Evolutionary conservation across 2,329 filamentous ascomycete species (phyloP).

Genomic region (Cryphonectria carpinicola): DNA sequence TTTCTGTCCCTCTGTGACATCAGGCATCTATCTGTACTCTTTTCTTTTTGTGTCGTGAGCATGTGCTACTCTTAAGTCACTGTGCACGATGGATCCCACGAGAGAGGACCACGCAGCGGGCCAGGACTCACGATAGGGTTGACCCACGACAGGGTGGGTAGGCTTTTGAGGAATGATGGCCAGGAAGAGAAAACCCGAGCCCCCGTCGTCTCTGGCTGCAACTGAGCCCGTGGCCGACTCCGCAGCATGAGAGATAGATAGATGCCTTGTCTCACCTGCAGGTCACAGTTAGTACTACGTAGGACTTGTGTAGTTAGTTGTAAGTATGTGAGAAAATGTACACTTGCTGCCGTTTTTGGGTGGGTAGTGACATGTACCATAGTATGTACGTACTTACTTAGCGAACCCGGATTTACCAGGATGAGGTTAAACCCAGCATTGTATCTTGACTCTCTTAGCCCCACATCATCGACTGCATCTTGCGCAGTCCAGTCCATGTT

Average conservation of each 20-base stretch:
- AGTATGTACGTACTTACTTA: background rate
- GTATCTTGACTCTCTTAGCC: background rate
- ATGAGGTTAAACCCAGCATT: background rate
- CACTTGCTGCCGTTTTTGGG: background rate
- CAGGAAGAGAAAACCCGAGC: slow-evolving; percentile 6
- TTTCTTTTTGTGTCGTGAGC: background rate
- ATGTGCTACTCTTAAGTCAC: background rate
- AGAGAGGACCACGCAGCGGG: background rate
- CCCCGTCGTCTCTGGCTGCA: background rate
- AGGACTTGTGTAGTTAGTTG: background rate
- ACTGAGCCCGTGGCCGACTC: slow-evolving; percentile 8
- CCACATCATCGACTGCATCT: slow-evolving; percentile 11
- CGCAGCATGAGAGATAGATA: background rate
- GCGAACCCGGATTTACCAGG: background rate
- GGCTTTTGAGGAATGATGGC: background rate
- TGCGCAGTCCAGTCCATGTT: slow-evolving; percentile 2
- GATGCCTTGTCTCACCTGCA: slow-evolving; percentile 2
- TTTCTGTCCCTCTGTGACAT: background rate
- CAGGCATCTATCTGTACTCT: background rate
- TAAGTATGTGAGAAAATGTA: background rate
- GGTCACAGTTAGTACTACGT: background rate
- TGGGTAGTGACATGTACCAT: background rate
- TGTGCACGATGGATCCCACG: background rate
- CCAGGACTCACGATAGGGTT: background rate
- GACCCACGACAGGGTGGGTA: background rate